Evolutionary conservation across 495 filamentous ascomycete species (phyloP), one percentile per base, ranked within the genome.

Genomic region (Penicillium nucicola): DNA sequence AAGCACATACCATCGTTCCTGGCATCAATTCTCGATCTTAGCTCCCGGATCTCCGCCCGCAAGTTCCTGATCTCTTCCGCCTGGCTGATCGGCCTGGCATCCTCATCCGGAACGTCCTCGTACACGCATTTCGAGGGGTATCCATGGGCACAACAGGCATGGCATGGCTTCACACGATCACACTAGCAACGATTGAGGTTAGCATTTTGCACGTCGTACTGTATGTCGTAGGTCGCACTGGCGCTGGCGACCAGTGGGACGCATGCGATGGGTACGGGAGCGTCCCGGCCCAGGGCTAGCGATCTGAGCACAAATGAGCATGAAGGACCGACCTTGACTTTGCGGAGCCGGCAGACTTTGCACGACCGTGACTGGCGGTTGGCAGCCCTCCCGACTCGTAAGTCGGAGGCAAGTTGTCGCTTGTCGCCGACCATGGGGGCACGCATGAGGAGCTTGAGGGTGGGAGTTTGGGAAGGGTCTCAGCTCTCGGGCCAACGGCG

Each of bases 121-220:
- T 74, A 76, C 4, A 70, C 62, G 47, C 72, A 76, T 55, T 69
- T 68, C 17, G 72, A 74, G 1, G 72, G 72, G 42, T 76, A 73
- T 1, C 72, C 72, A 54, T 76, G 72, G 12, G 72, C 68, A 45
- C 72, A 76, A 53, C 72, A 76, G 48, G 72, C 72, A 48, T 76
- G 69, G 53, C 70, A 76, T 45, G 72, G 72, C 42, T 69, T 71
- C 19, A 76, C 64, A 34, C 72, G 69, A 53, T 76, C 72, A 55
- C 72, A 76, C 72, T 76, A 45, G 19, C n/a, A 35, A 35, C 14
- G 49, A 56, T 37, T 44, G 28, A 30, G 30, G 48, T 63, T 57
- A 63, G 53, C 47, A 13, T 35, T 15, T 10, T n/a, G 20, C n/a
- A 40, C 32, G 46, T 31, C 19, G 20, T 22, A 22, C 20, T 22